phyloP scores from a whole-genome alignment of 139 green algal species.

The Chlorella vulgaris region DNA sequence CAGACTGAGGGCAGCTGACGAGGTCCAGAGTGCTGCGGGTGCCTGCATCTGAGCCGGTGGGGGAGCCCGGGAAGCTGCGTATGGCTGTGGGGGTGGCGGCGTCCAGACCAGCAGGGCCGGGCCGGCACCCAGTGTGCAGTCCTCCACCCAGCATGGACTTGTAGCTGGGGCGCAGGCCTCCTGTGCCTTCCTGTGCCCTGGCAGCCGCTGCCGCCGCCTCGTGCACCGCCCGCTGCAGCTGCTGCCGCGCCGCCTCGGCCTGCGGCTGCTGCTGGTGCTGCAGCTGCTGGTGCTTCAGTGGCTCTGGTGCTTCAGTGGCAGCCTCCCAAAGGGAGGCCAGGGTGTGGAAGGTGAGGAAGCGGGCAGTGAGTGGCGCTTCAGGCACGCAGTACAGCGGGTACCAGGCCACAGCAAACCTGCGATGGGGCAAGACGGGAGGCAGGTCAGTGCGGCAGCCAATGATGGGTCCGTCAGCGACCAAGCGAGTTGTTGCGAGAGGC shows the following conservation, averaged over 20 bases:
- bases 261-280: not conserved
- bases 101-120: no score
- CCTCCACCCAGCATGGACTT: constrained; percentile 30
- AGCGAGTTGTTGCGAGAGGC: not conserved
- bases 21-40: constrained; percentile 16
- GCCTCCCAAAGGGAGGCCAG: constrained; percentile 51
- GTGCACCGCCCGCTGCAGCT: not conserved
- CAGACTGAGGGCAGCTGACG: constrained; percentile 2
- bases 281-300: not conserved
- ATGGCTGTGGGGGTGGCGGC: constrained; percentile 11
- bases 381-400: constrained; percentile 90
- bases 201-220: not conserved
- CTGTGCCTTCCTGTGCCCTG: not conserved
- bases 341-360: constrained; percentile 88
- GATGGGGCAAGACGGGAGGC: not conserved
- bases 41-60: constrained; percentile 2
- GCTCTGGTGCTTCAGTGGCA: not conserved
- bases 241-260: not conserved
- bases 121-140: not conserved
- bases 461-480: no score
- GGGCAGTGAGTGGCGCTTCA: constrained; percentile 79
- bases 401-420: constrained; percentile 82
- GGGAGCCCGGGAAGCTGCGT: constrained; percentile 12
- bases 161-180: constrained; percentile 17
- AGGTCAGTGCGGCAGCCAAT: no score